These are phyloP conservation scores for Diaporthe vexans DNA, from an alignment of 2,329 filamentous ascomycete species.

Conservation along the genomic window DNA sequence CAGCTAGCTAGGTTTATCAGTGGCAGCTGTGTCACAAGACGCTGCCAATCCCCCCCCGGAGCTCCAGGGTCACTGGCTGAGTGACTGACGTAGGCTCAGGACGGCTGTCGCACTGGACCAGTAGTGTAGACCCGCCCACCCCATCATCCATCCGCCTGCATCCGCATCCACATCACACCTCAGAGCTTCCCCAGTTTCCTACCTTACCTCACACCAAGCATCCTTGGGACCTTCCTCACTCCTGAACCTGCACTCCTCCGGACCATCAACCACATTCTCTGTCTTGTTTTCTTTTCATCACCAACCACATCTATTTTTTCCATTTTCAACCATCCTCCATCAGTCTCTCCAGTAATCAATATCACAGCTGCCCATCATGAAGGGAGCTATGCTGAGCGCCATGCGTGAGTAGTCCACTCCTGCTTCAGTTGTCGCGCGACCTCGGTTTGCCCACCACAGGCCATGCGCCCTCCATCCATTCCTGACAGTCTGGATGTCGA, in stretches of 20 bases:
- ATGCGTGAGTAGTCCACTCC: constrained; percentile 41
- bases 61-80: constrained; percentile 19
- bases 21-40: constrained; percentile 31
- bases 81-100: constrained; percentile 34
- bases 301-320: constrained; percentile 20
- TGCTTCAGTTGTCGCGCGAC: constrained; percentile 33
- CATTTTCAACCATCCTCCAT: constrained; percentile 4
- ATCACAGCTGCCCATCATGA: constrained; percentile 74
- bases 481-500: not conserved
- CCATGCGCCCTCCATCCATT: constrained; percentile 12
- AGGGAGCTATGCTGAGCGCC: constrained; percentile 81
- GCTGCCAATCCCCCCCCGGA: not conserved
- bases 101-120: constrained; percentile 33
- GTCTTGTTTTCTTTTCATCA: constrained; percentile 29
- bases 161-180: constrained; percentile 33
- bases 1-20: constrained; percentile 14
- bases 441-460: constrained; percentile 12
- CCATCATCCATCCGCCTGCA: constrained; percentile 7
- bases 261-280: constrained; percentile 31
- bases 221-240: constrained; percentile 12
- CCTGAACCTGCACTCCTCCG: constrained; percentile 21
- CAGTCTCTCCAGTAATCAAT: constrained; percentile 29
- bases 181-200: constrained; percentile 39
- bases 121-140: not conserved
- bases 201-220: constrained; percentile 20